Conservation (phyloP, 495 filamentous ascomycete species). For the Polyplosphaeria fusca region DNA sequence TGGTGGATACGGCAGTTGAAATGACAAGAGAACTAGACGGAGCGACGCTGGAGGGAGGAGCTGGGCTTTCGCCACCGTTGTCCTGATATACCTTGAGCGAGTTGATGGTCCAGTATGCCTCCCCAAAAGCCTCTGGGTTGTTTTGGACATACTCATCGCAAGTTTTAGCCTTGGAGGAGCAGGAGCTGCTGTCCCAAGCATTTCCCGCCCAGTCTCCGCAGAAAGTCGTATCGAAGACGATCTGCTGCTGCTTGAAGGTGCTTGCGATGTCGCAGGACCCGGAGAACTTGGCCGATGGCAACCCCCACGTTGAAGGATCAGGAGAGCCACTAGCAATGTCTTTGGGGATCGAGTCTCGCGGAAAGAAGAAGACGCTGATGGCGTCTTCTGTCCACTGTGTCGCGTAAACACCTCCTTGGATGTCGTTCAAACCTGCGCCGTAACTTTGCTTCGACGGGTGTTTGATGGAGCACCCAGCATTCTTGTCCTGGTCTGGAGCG, state of each 20-base stretch:
- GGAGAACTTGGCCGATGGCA: constrained; percentile 31
- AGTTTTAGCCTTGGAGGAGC: constrained; percentile 27
- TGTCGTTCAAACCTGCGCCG: constrained; percentile 36
- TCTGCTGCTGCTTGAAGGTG: constrained; percentile 33
- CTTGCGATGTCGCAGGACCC: constrained; percentile 32
- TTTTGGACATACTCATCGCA: constrained; percentile 39
- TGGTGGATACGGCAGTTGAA: neutral
- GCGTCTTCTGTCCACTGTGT: constrained; percentile 34
- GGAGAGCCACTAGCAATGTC: constrained; percentile 29
- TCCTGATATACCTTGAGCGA: constrained; percentile 35
- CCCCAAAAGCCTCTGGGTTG: constrained; percentile 36
- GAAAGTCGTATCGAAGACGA: constrained; percentile 38
- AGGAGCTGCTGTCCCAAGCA: constrained; percentile 27
- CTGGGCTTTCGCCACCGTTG: neutral
- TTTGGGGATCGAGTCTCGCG: constrained; percentile 24
- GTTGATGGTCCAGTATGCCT: constrained; percentile 40
- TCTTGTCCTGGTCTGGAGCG: constrained; percentile 29
- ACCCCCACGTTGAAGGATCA: constrained; percentile 33
- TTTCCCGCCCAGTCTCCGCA: constrained; percentile 40
- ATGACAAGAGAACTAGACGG: neutral
- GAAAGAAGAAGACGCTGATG: constrained; percentile 38
- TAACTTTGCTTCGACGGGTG: constrained; percentile 25
- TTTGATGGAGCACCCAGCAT: constrained; percentile 36
- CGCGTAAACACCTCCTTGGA: constrained; percentile 36
- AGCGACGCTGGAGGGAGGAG: neutral